These are phyloP conservation scores for Prunus kanzakura DNA, from an alignment of 306 rosid species.

Conservation along the genomic window DNA sequence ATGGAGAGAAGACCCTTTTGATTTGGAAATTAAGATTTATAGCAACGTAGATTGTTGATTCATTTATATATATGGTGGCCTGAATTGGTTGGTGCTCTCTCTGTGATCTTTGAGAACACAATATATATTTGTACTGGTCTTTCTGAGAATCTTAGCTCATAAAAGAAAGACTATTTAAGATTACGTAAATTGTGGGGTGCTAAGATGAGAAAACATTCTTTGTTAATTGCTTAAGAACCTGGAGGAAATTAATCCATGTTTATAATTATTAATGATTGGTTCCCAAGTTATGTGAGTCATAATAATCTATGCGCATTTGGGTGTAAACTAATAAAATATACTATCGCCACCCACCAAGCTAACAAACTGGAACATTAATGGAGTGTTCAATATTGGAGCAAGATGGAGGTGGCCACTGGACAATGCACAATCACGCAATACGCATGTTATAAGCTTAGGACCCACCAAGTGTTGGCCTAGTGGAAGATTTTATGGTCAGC, in stretches of 20 bases:
- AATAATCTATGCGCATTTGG: slow-evolving; percentile 1
- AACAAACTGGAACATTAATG: too few relatives aligned
- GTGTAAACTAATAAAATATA: slow-evolving; percentile 8
- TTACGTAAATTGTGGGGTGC: background rate
- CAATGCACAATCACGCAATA: background rate
- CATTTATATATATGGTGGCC: background rate
- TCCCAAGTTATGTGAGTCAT: slow-evolving; percentile 28
- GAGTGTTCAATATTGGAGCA: background rate
- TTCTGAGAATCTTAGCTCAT: slow-evolving; percentile 26
- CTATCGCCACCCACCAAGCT: background rate
- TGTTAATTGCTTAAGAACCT: slow-evolving; percentile 13
- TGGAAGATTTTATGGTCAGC: background rate
- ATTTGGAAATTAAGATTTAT: background rate
- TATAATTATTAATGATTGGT: background rate
- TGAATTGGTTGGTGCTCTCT: background rate
- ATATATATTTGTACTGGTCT: slow-evolving; percentile 5
- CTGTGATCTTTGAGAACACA: slow-evolving; percentile 7
- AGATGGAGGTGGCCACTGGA: background rate
- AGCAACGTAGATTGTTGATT: background rate
- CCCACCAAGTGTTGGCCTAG: background rate
- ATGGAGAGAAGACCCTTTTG: slow-evolving; percentile 13
- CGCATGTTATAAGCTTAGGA: background rate
- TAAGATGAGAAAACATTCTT: slow-evolving; percentile 18
- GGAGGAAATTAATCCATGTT: background rate
- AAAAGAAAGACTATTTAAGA: slow-evolving; percentile 10